Evolutionary conservation across 177 flowering plant species (phyloP).

Genomic region (Tripterygium wilfordii): DNA sequence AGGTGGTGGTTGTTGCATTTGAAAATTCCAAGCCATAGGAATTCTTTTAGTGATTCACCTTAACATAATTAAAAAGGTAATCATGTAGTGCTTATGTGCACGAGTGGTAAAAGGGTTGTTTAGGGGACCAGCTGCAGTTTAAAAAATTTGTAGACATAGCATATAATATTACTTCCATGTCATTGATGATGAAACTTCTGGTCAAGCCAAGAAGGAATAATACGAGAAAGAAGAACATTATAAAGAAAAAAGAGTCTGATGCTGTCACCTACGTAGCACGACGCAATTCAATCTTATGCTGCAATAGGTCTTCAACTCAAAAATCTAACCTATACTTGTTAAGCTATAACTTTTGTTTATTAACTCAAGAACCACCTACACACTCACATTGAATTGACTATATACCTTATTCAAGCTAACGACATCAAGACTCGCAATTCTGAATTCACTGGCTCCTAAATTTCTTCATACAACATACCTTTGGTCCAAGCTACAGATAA

Average conservation of each 20-base stretch:
- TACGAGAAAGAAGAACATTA: not conserved
- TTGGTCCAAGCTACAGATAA: no score
- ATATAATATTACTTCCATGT: slow-evolving; percentile 8
- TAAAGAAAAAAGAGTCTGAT: not conserved
- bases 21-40: slow-evolving; percentile 15
- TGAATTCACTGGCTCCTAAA: no score
- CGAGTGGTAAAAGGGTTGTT: slow-evolving; percentile 12
- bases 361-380: no score
- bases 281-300: no score
- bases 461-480: no score
- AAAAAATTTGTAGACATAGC: slow-evolving; percentile 5
- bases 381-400: no score
- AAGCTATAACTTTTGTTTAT: no score
- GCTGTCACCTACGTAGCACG: no score
- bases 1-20: slow-evolving; percentile 6
- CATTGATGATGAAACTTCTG: slow-evolving; percentile 18
- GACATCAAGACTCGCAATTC: no score
- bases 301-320: no score
- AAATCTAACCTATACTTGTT: no score
- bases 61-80: slow-evolving; percentile 7
- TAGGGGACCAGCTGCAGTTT: slow-evolving; percentile 8
- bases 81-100: slow-evolving; percentile 10
- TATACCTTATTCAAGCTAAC: no score
- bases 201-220: not conserved
- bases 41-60: slow-evolving; percentile 1